Percentiles rank a stretch among this genome's conserved stretches.
Conservation (phyloP, 2,329 filamentous ascomycete species). For the Scytalidium sp. region DNA sequence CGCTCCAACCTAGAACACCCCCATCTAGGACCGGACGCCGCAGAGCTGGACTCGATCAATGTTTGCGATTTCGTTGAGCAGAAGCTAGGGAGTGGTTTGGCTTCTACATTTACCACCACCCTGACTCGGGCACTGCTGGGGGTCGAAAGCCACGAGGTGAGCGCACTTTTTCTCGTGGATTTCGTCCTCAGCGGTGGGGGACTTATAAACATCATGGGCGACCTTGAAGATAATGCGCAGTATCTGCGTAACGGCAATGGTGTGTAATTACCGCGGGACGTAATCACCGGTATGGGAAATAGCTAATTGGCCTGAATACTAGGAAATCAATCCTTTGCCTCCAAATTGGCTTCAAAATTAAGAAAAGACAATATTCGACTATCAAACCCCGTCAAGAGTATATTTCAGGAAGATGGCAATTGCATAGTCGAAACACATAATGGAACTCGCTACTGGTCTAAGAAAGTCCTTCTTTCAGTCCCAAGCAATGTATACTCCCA, state of each 20-base stretch:
- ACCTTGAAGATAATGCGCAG: too few relatives aligned
- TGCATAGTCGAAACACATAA: conserved; percentile 2
- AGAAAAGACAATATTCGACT: too few relatives aligned
- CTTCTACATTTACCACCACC: conserved; percentile 34
- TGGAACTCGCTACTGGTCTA: conserved; percentile 7
- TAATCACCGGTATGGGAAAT: too few relatives aligned
- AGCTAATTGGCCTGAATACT: conserved; percentile 47
- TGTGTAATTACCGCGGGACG: too few relatives aligned
- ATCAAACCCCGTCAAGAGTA: too few relatives aligned
- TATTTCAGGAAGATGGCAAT: too few relatives aligned
- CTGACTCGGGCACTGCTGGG: conserved; percentile 50
- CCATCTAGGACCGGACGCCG: too few relatives aligned
- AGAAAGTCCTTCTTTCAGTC: conserved; percentile 45
- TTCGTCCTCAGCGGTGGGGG: conserved; percentile 52
- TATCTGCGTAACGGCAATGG: too few relatives aligned
- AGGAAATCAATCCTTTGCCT: conserved; percentile 33
- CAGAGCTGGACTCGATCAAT: conserved; percentile 24
- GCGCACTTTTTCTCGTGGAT: conserved; percentile 50
- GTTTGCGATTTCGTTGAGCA: conserved; percentile 33
- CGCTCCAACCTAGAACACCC: conserved; percentile 7
- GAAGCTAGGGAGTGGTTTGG: conserved; percentile 24
- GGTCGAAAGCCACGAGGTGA: conserved; percentile 43
- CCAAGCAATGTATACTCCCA: conserved; percentile 42
- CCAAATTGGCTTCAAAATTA: too few relatives aligned
- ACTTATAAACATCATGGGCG: conserved; percentile 47